Evolutionary conservation across 2,329 filamentous ascomycete genomes (phyloP).

Genomic region (Biscogniauxia mediterranea): DNA sequence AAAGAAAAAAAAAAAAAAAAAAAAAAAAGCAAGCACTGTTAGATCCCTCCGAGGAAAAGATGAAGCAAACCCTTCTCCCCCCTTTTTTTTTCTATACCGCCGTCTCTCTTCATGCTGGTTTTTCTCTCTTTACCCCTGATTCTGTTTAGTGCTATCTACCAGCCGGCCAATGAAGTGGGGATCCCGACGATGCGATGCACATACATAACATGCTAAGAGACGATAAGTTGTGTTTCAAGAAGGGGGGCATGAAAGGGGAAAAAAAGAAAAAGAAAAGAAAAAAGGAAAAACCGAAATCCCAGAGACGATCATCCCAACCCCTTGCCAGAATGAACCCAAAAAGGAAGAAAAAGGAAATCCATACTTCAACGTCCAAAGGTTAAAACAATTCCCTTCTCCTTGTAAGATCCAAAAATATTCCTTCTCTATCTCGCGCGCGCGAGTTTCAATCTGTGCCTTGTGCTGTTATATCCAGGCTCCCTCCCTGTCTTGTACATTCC

Average conservation of each 20-base stretch:
- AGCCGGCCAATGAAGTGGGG: too few species aligned
- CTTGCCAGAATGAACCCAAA: neutral
- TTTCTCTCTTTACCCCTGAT: too few species aligned
- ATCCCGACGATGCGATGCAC: neutral
- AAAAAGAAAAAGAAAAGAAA: neutral
- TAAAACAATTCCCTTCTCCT: neutral
- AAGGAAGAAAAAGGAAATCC: neutral
- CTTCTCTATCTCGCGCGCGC: too few species aligned
- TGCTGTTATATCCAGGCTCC: neutral
- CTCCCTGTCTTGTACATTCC: too few species aligned
- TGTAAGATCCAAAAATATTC: neutral
- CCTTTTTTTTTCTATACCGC: neutral
- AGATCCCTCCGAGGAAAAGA: neutral
- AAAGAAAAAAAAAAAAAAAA: neutral
- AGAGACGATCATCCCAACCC: neutral
- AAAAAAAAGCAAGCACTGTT: neutral
- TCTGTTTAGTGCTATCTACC: too few species aligned
- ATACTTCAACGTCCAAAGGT: neutral
- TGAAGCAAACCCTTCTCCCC: constrained; percentile 15
- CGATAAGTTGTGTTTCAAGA: neutral
- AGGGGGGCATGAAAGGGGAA: neutral
- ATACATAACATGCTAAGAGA: neutral
- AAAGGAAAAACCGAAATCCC: constrained; percentile 45
- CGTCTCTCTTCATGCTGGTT: neutral
- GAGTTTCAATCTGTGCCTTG: neutral